Base-by-base conservation (phyloP, 1,139 yeast genomes). In the Pichia sp. region DNA sequence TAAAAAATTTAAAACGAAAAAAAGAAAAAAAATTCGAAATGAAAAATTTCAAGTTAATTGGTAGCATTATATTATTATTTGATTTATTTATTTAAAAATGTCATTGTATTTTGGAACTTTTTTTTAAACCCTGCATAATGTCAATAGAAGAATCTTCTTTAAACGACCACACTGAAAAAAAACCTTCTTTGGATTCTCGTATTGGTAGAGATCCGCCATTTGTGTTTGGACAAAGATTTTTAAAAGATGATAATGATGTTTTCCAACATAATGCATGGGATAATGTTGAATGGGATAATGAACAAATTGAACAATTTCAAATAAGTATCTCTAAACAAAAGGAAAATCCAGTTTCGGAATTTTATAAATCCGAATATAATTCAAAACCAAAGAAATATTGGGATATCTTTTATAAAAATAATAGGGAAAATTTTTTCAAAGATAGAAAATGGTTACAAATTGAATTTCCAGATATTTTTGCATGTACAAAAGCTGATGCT, bases 261-360 rank as follows among this genome's bases (percentile, higher is more conserved):
- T 92, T 95, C 80, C 76, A 77, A 52, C 95, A 86, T 61, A 92
- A 92, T 63, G 98, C 99, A 0, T 92, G 99, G 82, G 99, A 92
- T 62, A 96, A 94, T 61, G 97, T 89, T 23, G 96, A 89, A 60
- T 90, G 97, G 96, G 97, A 95, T 40, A 89, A 84, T 41, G 96
- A 87, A 55, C 97, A 94, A 61, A 67, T 82, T 28, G 63, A 70
- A 23, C 80, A 82, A 54, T 96, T 97, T 3, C 75, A 85, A 60
- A 80, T 73, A 55, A 78, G 82, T 63, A 84, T 92, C 28, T 67
- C 76, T 12, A 76, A 79, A 53, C 99, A 92, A 61, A 76, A 78
- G 51, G 87, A 82, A 39, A 68, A 72, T 45, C 97, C 97, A 0
- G 98, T 94, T 16, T 72, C 78, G 41, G 96, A 85, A 4, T 86